phyloP scores from a whole-genome alignment of 257 asterid genomes.

The Phtheirospermum japonicum region DNA sequence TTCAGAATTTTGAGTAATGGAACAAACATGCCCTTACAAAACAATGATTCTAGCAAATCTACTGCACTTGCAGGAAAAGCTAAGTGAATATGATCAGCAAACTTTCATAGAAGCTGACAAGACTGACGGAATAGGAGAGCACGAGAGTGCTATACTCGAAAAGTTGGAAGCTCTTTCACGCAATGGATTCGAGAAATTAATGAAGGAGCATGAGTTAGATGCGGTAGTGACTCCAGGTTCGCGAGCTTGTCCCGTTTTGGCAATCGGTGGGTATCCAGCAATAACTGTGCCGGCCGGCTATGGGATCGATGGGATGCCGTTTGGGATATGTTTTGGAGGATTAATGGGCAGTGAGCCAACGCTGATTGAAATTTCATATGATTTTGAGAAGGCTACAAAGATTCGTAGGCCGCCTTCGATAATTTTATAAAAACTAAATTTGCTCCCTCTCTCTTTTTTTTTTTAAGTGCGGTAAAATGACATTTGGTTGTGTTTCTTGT shows the following conservation, averaged over 20 bases:
- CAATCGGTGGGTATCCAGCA: conserved; percentile 69
- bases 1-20: neutral
- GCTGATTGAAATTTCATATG: conserved; percentile 55
- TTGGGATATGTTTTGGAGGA: conserved; percentile 70
- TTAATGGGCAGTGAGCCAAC: conserved; percentile 52
- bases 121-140: conserved; percentile 49
- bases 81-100: conserved; percentile 44
- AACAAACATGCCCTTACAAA: too few relatives aligned
- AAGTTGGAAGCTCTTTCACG: conserved; percentile 36
- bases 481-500: too few relatives aligned
- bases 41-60: too few relatives aligned
- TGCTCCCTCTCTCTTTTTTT: too few relatives aligned
- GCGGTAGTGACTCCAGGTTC: conserved; percentile 53
- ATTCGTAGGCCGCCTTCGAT: conserved; percentile 41
- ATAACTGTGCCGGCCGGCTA: conserved; percentile 65
- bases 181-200: conserved; percentile 54
- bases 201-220: conserved; percentile 49
- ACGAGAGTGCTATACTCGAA: conserved; percentile 36
- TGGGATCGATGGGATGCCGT: conserved; percentile 53
- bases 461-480: too few relatives aligned
- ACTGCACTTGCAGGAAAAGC: conserved; percentile 37
- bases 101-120: conserved; percentile 48
- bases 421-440: neutral
- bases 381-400: conserved; percentile 57
- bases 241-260: conserved; percentile 38